A percentile compares a stretch with the other conserved stretches of the same genome.
Conservation (phyloP, 208 protist species). For the Acanthamoeba sp. region DNA sequence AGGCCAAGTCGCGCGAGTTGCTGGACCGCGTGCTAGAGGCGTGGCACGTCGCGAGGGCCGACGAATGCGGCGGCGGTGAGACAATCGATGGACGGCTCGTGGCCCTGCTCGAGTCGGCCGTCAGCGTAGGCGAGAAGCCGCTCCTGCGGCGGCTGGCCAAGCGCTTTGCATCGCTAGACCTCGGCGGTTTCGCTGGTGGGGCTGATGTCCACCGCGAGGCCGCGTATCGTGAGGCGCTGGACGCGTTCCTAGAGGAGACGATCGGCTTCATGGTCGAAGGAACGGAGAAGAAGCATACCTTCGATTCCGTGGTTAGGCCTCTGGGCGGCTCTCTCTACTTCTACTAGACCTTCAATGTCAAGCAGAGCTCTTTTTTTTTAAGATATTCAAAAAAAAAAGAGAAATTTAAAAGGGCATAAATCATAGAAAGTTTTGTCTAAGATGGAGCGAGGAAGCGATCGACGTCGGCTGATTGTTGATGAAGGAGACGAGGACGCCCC, state of each 20-base stretch:
- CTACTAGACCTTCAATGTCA: not conserved
- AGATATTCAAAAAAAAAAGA: no score
- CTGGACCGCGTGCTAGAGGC: not conserved
- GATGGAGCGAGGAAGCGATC: not conserved
- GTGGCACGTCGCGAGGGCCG: not conserved
- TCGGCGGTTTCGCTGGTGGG: not conserved
- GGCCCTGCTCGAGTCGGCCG: not conserved
- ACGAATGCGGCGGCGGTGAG: not conserved
- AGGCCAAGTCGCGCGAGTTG: not conserved
- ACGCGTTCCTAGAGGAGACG: not conserved
- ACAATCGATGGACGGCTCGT: not conserved
- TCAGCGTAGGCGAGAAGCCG: not conserved
- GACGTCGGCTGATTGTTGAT: not conserved
- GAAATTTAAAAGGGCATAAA: no score
- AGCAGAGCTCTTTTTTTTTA: no score
- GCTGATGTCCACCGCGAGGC: not conserved
- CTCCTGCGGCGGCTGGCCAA: not conserved
- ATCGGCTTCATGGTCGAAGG: constrained; percentile 4
- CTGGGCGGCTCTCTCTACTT: not conserved
- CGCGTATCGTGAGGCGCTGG: not conserved
- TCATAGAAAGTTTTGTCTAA: not conserved
- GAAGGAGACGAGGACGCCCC: not conserved
- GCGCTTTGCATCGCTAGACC: not conserved
- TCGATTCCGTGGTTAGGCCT: not conserved
- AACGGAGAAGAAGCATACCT: constrained; percentile 10